Base-by-base conservation (phyloP, 768 basidiomycete species). In the Boletus pseudo-olivaceus region DNA sequence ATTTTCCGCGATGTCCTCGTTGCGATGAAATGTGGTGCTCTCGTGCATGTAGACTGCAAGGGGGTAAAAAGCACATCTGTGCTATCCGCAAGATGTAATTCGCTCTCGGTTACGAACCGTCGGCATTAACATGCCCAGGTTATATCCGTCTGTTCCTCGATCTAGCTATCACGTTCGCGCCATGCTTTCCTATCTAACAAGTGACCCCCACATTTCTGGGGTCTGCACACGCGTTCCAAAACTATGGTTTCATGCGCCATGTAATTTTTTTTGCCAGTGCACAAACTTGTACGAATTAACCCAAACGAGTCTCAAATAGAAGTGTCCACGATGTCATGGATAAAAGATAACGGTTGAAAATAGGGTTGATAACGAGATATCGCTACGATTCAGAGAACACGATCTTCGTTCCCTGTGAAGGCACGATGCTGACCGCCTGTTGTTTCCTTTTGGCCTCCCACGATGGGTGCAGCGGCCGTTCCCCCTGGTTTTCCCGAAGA, bases 381-480 rank as follows among this genome's bases (percentile, higher is more conserved):
- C 14, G 39, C 48, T 60, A 64, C 19, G 57, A 45, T 15, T 53
- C 44, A 26, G 61, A 51, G 40, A 79, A 91, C 50, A 81, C 82
- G 54, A 97, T 96, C 76, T 97, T 97, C 67, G 85, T 94, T 26
- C 93, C 90, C 70, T 86, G 84, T 43, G 85, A 77, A 40, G 84
- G 81, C 10, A 84, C 70, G 35, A 88, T 85, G 7, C 75, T 75
- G n/a, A 74, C 76, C 59, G 76, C 80, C 72, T 88, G 92, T 55
- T 86, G 69, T 68, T 83, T 85, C 71, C 79, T 80, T 74, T 95
- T 98, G 7, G 97, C 97, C 70, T 91, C 91, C 96, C 97, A 99
- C 14, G 93, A 96, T 2, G 97, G 96, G 72, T 99, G 97, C 51
- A 97, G 59, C 30, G 82, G 76, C 67, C 66, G 41, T 17, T 65